Conservation (phyloP, 106 monocot genomes). For the Phalaenopsis equestris region DNA sequence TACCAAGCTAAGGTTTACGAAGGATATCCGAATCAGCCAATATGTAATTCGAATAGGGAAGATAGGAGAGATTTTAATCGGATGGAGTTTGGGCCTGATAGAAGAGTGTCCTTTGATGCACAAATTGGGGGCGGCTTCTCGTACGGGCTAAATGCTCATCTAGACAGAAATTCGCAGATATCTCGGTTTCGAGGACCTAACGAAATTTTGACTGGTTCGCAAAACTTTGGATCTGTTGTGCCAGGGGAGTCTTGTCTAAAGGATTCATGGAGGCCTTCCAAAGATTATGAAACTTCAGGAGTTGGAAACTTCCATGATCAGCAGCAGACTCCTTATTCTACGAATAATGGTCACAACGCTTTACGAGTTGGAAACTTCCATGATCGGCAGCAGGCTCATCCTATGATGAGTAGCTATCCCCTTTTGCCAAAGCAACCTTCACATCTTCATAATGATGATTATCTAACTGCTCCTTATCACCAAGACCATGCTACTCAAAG, state of each 20-base stretch:
- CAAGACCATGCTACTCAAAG: background rate
- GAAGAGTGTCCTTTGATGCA: background rate
- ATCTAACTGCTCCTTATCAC: background rate
- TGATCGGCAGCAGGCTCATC: constrained; percentile 14
- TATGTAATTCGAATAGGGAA: background rate
- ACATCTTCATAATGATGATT: constrained; percentile 10
- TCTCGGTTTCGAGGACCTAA: background rate
- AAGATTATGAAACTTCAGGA: background rate
- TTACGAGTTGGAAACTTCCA: constrained; percentile 4
- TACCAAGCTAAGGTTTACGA: background rate
- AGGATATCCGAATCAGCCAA: constrained; percentile 1
- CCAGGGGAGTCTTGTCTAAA: background rate
- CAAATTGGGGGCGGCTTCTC: background rate
- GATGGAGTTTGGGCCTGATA: constrained; percentile 7
- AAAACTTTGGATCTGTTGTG: background rate
- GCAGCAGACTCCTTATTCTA: constrained; percentile 10
- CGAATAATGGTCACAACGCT: background rate
- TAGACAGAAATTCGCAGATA: background rate
- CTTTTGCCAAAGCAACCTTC: constrained; percentile 17
- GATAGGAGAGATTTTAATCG: constrained; percentile 11
- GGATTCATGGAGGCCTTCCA: background rate
- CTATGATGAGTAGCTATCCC: constrained; percentile 9
- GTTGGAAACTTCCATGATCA: constrained; percentile 9
- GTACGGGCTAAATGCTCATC: background rate
- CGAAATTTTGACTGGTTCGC: background rate